Conservation (phyloP, 345 rosid species). For the Lumnitzera racemosa region DNA sequence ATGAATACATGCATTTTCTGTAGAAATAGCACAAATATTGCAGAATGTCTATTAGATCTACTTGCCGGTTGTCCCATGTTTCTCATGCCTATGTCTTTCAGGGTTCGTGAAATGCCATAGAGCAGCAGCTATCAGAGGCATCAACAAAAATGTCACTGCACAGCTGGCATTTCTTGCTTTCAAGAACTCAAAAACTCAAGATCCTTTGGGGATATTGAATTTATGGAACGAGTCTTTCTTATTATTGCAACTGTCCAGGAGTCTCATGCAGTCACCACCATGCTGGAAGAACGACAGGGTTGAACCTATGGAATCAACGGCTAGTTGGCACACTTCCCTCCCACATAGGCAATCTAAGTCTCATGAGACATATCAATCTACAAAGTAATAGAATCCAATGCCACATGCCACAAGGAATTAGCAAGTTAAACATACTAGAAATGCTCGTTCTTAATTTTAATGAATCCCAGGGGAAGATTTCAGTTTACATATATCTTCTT, state of each 20-base stretch:
- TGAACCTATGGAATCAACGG: conserved; percentile 1
- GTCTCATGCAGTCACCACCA: neutral
- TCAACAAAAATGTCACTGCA: too few relatives aligned
- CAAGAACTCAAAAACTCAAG: neutral
- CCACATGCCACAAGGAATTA: neutral
- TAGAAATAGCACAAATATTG: too few relatives aligned
- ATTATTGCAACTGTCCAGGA: conserved; percentile 9
- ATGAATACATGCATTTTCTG: too few relatives aligned
- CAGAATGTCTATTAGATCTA: too few relatives aligned
- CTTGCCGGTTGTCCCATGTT: too few relatives aligned
- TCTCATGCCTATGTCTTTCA: too few relatives aligned
- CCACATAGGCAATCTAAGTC: conserved; percentile 1
- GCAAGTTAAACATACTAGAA: neutral
- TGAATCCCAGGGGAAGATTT: conserved; percentile 4
- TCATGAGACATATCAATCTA: neutral
- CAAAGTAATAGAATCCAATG: neutral
- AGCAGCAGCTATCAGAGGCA: too few relatives aligned
- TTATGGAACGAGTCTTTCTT: conserved; percentile 4
- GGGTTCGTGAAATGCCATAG: too few relatives aligned
- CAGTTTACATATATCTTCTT: neutral
- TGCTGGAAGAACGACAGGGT: neutral
- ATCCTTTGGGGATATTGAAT: neutral
- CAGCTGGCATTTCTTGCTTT: neutral
- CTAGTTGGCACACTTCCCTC: conserved; percentile 7
- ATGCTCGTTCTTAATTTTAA: neutral